Percentiles rank a stretch among this genome's conserved stretches.
phyloP scores from a whole-genome alignment of 441 rosid genomes.

The Francoa sonchifolia region DNA sequence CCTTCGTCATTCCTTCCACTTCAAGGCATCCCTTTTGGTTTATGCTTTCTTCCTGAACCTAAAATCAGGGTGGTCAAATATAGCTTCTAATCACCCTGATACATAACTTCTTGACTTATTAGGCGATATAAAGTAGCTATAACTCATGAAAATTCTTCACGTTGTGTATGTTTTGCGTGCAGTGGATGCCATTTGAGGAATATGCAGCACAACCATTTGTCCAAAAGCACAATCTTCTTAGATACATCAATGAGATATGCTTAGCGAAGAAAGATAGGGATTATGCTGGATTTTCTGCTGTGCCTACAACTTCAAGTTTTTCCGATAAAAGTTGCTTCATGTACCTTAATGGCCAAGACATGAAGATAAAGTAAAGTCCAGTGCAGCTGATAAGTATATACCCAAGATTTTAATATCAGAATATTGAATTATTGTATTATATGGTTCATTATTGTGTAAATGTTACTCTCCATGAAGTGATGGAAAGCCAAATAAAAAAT shows the following conservation, averaged over 20 bases:
- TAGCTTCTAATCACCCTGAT: neutral
- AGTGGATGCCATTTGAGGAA: slow-evolving; percentile 85
- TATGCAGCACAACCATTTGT: slow-evolving; percentile 43
- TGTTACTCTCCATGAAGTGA: too few species aligned
- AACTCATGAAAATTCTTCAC: neutral
- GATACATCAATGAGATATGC: slow-evolving; percentile 34
- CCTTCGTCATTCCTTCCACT: neutral
- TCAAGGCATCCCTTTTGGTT: neutral
- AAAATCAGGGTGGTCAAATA: neutral
- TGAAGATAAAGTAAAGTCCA: too few species aligned
- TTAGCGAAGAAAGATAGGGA: slow-evolving; percentile 31
- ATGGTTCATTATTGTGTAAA: too few species aligned
- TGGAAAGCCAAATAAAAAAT: too few species aligned
- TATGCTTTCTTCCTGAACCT: too few species aligned
- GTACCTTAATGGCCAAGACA: slow-evolving; percentile 45
- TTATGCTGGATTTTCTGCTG: slow-evolving; percentile 49
- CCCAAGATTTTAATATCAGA: too few species aligned
- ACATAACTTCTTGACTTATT: neutral
- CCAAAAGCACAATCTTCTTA: slow-evolving; percentile 30
- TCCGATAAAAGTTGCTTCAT: slow-evolving; percentile 21
- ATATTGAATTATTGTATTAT: too few species aligned
- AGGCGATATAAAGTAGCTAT: neutral
- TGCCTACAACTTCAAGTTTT: slow-evolving; percentile 26
- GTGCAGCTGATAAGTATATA: too few species aligned
- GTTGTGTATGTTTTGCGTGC: slow-evolving; percentile 15